Percentiles rank a stretch among this genome's conserved stretches.
These are phyloP conservation scores for Grosmannia serpens DNA, from an alignment of 2,329 filamentous ascomycete species.

Conservation along the genomic window DNA sequence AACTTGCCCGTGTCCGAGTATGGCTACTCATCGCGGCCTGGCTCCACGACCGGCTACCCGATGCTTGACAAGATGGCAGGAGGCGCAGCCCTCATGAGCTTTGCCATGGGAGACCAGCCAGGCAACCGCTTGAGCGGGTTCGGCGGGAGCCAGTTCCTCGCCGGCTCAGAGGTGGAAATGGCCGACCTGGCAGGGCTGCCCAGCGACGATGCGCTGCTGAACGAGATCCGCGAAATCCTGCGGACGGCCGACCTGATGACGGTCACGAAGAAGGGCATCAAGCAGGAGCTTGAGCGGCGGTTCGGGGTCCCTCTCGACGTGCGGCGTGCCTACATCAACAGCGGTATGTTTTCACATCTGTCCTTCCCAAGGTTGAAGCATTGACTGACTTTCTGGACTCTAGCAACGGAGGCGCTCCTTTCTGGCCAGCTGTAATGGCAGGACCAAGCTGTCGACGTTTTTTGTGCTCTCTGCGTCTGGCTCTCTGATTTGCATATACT, in stretches of 20 bases:
- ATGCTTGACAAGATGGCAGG: conserved; percentile 37
- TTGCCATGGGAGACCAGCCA: conserved; percentile 59
- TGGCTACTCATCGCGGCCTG: conserved; percentile 45
- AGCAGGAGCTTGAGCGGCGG: conserved; percentile 79
- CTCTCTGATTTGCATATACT: conserved; percentile 4
- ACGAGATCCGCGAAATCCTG: conserved; percentile 90
- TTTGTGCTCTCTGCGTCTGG: background rate
- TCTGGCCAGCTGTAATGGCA: conserved; percentile 56
- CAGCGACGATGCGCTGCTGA: conserved; percentile 76
- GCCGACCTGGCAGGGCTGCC: conserved; percentile 64
- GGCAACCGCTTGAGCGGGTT: conserved; percentile 50
- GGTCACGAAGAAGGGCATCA: conserved; percentile 97
- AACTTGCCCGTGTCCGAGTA: conserved; percentile 54
- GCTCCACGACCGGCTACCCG: conserved; percentile 38
- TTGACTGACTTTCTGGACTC: conserved; percentile 9
- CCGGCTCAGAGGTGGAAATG: conserved; percentile 55
- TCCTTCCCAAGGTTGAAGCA: background rate
- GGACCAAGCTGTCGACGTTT: background rate
- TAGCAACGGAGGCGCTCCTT: conserved; percentile 67
- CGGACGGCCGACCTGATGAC: conserved; percentile 90
- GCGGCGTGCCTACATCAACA: conserved; percentile 88
- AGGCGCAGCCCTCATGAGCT: conserved; percentile 54
- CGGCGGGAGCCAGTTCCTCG: conserved; percentile 46
- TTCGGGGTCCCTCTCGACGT: conserved; percentile 80
- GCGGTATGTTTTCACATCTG: conserved; percentile 48